Conservation (phyloP, 1,139 yeast genomes). For the Pichia sp. region DNA sequence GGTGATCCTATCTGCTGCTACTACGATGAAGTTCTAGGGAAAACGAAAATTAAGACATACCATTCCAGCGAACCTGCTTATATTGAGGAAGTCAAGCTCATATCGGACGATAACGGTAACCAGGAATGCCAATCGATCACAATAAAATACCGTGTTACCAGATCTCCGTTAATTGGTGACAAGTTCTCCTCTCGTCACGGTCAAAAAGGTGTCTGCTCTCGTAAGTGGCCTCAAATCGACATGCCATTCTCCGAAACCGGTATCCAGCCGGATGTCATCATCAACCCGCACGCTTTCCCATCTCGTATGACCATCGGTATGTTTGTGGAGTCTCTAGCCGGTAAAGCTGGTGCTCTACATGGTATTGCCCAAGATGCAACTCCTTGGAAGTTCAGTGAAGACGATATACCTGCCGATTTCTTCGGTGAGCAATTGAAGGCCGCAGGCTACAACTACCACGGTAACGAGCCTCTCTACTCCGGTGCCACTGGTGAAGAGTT, state of each 20-base stretch:
- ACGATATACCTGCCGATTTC: constrained; percentile 94
- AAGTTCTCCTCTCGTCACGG: constrained; percentile 98
- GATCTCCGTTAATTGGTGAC: constrained; percentile 95
- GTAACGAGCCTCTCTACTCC: constrained; percentile 98
- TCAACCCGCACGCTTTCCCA: constrained; percentile 99
- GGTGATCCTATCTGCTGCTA: constrained; percentile 96
- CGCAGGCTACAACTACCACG: constrained; percentile 96
- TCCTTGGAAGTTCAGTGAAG: constrained; percentile 91
- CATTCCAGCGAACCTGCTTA: constrained; percentile 94
- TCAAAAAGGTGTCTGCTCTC: constrained; percentile 98
- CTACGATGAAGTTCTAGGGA: constrained; percentile 86
- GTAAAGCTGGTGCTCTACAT: constrained; percentile 96
- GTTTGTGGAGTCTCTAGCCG: constrained; percentile 97
- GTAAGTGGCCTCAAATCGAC: constrained; percentile 95
- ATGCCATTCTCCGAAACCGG: constrained; percentile 97
- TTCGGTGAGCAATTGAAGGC: constrained; percentile 86
- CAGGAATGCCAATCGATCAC: constrained; percentile 81
- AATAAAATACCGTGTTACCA: constrained; percentile 84
- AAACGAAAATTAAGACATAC: constrained; percentile 87
- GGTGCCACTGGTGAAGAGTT: constrained; percentile 99
- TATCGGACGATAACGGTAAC: constrained; percentile 78
- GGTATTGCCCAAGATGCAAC: constrained; percentile 98
- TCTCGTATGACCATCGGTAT: constrained; percentile 99
- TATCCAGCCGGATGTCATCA: constrained; percentile 94
- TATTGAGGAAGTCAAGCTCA: constrained; percentile 88